These are phyloP conservation scores for Penicillium concentricum DNA, from an alignment of 2,329 filamentous ascomycete species.

Conservation along the genomic window DNA sequence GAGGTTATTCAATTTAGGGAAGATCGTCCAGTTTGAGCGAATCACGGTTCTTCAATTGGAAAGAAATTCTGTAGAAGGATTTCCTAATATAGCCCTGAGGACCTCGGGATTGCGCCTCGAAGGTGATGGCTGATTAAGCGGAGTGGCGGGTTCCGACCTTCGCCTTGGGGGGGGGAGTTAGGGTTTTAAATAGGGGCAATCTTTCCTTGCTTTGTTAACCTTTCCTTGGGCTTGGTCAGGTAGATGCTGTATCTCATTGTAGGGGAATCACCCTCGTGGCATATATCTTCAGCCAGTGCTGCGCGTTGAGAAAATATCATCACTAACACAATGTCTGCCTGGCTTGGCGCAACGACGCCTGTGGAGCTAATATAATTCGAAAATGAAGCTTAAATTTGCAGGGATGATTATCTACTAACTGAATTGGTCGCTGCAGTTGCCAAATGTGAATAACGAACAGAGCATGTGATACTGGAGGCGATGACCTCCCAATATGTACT, in stretches of 20 bases:
- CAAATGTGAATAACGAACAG: neutral
- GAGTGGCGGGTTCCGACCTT: neutral
- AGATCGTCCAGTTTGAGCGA: constrained; percentile 1
- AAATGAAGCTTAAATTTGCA: neutral
- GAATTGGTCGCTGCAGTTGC: neutral
- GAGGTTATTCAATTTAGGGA: constrained; percentile 15
- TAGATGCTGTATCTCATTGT: neutral
- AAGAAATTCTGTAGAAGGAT: neutral
- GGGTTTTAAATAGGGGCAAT: neutral
- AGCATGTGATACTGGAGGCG: neutral
- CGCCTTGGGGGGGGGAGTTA: too few relatives aligned
- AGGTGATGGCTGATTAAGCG: constrained; percentile 3
- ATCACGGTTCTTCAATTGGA: neutral
- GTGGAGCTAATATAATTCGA: neutral
- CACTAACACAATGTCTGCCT: neutral
- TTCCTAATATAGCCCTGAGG: neutral
- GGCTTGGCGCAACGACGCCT: neutral
- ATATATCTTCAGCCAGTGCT: neutral
- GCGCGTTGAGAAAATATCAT: neutral
- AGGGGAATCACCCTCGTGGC: neutral
- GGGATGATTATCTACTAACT: neutral
- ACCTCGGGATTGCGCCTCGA: neutral
- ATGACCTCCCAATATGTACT: too few relatives aligned
- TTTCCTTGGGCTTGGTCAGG: too few relatives aligned
- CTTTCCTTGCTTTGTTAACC: neutral